Percentiles rank a stretch among this genome's conserved stretches.
phyloP scores from a whole-genome alignment of 2,329 filamentous ascomycete species.

The Neodidymelliopsis sp. region DNA sequence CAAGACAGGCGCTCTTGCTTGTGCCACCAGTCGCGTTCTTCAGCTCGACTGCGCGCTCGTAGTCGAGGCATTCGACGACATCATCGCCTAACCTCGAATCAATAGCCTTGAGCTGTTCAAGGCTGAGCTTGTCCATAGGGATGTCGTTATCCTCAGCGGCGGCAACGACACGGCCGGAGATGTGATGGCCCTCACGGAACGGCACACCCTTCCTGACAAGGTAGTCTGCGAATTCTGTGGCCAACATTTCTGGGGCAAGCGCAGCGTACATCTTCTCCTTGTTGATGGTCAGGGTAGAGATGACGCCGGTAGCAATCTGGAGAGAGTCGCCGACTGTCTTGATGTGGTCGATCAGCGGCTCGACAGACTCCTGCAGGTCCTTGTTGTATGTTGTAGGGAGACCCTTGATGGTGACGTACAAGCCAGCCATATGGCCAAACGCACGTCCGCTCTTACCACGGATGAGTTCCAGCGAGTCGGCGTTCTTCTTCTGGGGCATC shows the following conservation, averaged over 20 bases:
- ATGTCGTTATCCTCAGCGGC: slow-evolving; percentile 70
- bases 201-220: slow-evolving; percentile 72
- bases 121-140: slow-evolving; percentile 73
- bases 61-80: slow-evolving; percentile 76
- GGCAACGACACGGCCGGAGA: slow-evolving; percentile 76
- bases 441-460: slow-evolving; percentile 79
- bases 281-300: slow-evolving; percentile 73
- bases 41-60: slow-evolving; percentile 83
- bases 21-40: slow-evolving; percentile 79
- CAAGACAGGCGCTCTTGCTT: slow-evolving; percentile 70
- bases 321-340: slow-evolving; percentile 83
- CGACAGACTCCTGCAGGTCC: slow-evolving; percentile 86
- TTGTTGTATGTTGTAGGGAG: slow-evolving; percentile 89
- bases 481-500: slow-evolving; percentile 88
- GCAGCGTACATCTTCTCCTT: slow-evolving; percentile 81
- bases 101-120: slow-evolving; percentile 72
- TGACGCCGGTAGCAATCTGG: slow-evolving; percentile 81
- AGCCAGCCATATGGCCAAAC: slow-evolving; percentile 81
- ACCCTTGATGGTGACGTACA: slow-evolving; percentile 79
- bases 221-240: slow-evolving; percentile 72
- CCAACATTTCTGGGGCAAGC: slow-evolving; percentile 83
- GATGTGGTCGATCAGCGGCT: slow-evolving; percentile 84
- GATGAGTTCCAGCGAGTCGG: slow-evolving; percentile 75
- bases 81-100: slow-evolving; percentile 76
- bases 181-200: slow-evolving; percentile 82